Base-by-base conservation (phyloP, 192 early-diverging fungal genomes). In the Backusella tuberculispora region DNA sequence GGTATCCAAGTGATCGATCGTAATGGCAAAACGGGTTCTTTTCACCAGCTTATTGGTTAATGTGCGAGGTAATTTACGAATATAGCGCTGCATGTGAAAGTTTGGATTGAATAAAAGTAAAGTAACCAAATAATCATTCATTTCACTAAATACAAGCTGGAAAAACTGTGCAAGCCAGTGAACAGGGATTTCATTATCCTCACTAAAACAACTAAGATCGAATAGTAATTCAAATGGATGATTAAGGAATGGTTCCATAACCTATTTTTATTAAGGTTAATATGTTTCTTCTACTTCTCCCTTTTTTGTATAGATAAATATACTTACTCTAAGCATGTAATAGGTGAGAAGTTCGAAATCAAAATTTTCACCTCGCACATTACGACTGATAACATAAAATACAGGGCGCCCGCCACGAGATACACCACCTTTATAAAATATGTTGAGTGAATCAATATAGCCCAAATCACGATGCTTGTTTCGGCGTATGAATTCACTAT, bases 61-160 rank as follows among this genome's bases (percentile, higher is more conserved):
- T 46, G 75, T 70, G 10, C 72, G 85, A 29, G 82, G 78, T 34
- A 88, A 76, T 21, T 83, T 78, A 75, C 88, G 87, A 37, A 87
- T 81, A 66, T 89, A 91, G 44, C 89, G 85, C 38, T 89, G 85
- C 83, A 94, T 90, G 13, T 90, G 78, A 13, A 87, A 88, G 81
- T 95, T 95, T 68, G 90, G 87, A 43, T 95, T 94, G 82, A 94
- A 91, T 75, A 95, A 84, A 81, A 90, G 91, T n/a, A 96, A 73
- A 10, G 81, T 80, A 48, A 81, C 81, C 19, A 94, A 73, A 80
- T 92, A 93, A 63, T 83, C 74, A 14, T 83, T 74, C 7, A 92
- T 82, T 12, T 87, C 78, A 67, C 84, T 81, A 19, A 93, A 91
- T 14, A 95, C 63, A 2, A 95, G 79, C 66, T 91, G 90, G 43